Evolutionary conservation across 2,329 filamentous ascomycete species (phyloP).

Genomic region (Coniella lustricola): DNA sequence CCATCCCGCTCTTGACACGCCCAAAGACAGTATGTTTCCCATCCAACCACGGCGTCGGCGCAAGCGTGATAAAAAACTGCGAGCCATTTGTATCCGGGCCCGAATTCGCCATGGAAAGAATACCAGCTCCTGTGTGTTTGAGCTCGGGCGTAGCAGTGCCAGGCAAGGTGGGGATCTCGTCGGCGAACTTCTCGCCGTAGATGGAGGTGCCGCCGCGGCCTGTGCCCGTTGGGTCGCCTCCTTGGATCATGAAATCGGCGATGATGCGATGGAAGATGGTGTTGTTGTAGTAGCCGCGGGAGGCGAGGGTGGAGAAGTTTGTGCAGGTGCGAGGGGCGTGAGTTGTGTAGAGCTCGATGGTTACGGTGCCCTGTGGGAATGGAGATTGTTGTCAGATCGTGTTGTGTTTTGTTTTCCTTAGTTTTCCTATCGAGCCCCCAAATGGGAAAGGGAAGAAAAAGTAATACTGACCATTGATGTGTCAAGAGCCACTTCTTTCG

Average conservation of each 20-base stretch:
- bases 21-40: slow-evolving; percentile 98
- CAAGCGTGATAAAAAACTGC: slow-evolving; percentile 94
- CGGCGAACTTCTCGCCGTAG: slow-evolving; percentile 88
- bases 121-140: slow-evolving; percentile 86
- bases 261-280: slow-evolving; percentile 92
- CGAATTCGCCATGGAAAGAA: slow-evolving; percentile 95
- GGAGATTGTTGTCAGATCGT: no score
- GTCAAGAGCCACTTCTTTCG: slow-evolving; percentile 72
- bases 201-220: slow-evolving; percentile 83
- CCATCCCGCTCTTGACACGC: slow-evolving; percentile 75
- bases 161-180: slow-evolving; percentile 64
- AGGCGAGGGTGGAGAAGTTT: slow-evolving; percentile 77
- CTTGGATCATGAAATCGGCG: slow-evolving; percentile 92
- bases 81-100: slow-evolving; percentile 90
- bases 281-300: slow-evolving; percentile 80
- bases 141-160: slow-evolving; percentile 36
- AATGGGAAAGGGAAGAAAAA: neutral
- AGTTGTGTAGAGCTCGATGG: slow-evolving; percentile 79
- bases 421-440: no score
- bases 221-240: slow-evolving; percentile 88
- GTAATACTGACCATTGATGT: slow-evolving; percentile 67
- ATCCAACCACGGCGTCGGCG: slow-evolving; percentile 92
- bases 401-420: no score
- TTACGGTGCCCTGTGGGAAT: slow-evolving; percentile 63
- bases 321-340: slow-evolving; percentile 86